Percentiles rank a stretch among this genome's conserved stretches.
phyloP scores from a whole-genome alignment of 176 grass and related monocot genomes.

The Hordeum marinum region DNA sequence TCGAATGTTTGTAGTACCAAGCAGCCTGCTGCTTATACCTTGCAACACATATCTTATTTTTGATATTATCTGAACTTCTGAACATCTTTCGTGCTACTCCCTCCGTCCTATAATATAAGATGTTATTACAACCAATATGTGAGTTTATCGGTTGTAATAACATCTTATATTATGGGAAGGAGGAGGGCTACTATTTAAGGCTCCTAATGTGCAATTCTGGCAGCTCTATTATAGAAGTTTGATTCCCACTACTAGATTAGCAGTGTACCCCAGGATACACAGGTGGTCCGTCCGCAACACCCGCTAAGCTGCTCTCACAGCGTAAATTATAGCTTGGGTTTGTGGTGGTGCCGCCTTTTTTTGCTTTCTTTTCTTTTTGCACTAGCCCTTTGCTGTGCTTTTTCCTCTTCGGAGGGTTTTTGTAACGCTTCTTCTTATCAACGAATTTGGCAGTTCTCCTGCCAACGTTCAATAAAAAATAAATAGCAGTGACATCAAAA shows the following conservation, averaged over 20 bases:
- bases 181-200: not conserved
- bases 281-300: not conserved
- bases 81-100: not conserved
- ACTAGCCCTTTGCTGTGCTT: no score
- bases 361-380: no score
- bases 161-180: no score
- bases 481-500: not conserved
- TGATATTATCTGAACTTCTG: conserved; percentile 9
- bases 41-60: conserved; percentile 3
- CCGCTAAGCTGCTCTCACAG: not conserved
- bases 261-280: not conserved
- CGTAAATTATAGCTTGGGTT: not conserved
- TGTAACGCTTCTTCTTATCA: no score
- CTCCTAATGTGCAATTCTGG: not conserved
- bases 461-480: no score
- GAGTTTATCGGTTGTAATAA: no score
- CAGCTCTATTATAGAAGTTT: not conserved
- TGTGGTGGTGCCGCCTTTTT: no score
- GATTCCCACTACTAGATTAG: not conserved
- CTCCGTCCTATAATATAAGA: no score
- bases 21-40: not conserved
- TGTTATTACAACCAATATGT: no score
- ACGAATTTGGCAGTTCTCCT: no score
- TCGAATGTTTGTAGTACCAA: conserved; percentile 22
- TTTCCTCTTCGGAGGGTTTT: no score